Evolutionary conservation across 73 alveolate species (phyloP), one percentile per base, ranked within the genome.

Genomic region (Urostyla sp.): DNA sequence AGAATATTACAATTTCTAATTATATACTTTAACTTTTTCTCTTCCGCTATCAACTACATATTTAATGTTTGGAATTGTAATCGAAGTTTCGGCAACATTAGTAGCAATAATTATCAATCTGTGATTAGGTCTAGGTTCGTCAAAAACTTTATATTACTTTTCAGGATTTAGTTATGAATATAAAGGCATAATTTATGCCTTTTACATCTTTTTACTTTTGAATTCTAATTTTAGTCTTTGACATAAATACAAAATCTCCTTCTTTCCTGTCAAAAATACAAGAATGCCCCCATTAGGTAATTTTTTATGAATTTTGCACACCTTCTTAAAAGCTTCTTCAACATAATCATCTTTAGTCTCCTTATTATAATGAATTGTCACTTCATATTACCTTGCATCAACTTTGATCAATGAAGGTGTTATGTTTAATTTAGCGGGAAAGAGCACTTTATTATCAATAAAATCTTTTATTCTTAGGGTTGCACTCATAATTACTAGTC

Each of bases 61-160:
- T 35, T 95, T 74, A 21, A 97, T 93, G 50, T 92, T 92, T 13
- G 99, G 99, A 43, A 97, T 97, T 2, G 99, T 97, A 59, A 97
- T 84, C 15, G 99, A 95, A 0, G 99, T 97, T 91, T 97, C 99
- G 20, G 99, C 98, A 0, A 97, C 98, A 74, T 97, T 97, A 15
- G 99, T 97, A 8, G 99, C 75, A 27, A 96, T 89, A 26, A 97
- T 97, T 26, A 97, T 90, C 88, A 95, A 83, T 43, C 99, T 80
- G 53, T 83, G 91, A 18, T 90, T 94, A 2, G 87, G 86, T 60
- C 88, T 84, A 54, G 92, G 96, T 11, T 83, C 89, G 45, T 75
- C 79, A 57, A 94, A 97, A 34, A 97, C 96, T 56, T 89, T 92
- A 88, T 87, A 60, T 91, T 97, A 93, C 37, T 96, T 90, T 38